Evolutionary conservation across 2,329 filamentous ascomycete genomes (phyloP).

Genomic region (Fusarium musae): DNA sequence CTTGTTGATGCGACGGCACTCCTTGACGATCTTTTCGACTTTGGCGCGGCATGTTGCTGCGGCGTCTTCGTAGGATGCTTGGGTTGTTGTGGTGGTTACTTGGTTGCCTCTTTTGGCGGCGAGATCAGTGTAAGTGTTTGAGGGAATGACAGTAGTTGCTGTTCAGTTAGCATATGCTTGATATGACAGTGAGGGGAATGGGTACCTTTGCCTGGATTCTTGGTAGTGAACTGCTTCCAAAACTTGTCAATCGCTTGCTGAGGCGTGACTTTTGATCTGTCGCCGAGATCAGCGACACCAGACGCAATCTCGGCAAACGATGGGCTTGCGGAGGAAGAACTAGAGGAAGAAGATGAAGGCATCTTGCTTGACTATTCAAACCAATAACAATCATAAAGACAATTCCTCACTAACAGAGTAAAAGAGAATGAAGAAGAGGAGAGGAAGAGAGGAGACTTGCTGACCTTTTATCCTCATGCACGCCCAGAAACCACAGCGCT

Average conservation of each 20-base stretch:
- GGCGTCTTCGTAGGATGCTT: slow-evolving; percentile 78
- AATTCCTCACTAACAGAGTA: not conserved
- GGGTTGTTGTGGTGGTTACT: slow-evolving; percentile 65
- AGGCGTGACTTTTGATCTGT: slow-evolving; percentile 62
- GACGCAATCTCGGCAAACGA: slow-evolving; percentile 3
- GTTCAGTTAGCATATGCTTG: not conserved
- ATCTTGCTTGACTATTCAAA: not conserved
- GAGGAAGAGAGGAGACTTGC: not conserved
- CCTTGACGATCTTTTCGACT: slow-evolving; percentile 69
- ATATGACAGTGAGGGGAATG: no score
- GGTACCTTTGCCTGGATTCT: slow-evolving; percentile 74
- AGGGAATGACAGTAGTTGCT: slow-evolving; percentile 77
- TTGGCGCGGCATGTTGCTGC: slow-evolving; percentile 73
- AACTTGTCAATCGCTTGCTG: slow-evolving; percentile 78
- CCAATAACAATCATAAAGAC: accelerated
- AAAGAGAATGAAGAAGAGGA: not conserved
- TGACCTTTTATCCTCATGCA: slow-evolving; percentile 21
- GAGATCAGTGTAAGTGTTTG: slow-evolving; percentile 71
- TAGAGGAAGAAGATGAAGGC: slow-evolving; percentile 21
- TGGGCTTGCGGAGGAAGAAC: slow-evolving; percentile 13
- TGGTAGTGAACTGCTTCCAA: slow-evolving; percentile 77
- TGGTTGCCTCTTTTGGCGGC: slow-evolving; percentile 67
- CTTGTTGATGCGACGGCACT: slow-evolving; percentile 81
- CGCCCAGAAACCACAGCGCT: slow-evolving; percentile 1
- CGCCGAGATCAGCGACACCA: slow-evolving; percentile 12